Base-by-base conservation (phyloP, 345 rosid species). In the Populus davidiana region DNA sequence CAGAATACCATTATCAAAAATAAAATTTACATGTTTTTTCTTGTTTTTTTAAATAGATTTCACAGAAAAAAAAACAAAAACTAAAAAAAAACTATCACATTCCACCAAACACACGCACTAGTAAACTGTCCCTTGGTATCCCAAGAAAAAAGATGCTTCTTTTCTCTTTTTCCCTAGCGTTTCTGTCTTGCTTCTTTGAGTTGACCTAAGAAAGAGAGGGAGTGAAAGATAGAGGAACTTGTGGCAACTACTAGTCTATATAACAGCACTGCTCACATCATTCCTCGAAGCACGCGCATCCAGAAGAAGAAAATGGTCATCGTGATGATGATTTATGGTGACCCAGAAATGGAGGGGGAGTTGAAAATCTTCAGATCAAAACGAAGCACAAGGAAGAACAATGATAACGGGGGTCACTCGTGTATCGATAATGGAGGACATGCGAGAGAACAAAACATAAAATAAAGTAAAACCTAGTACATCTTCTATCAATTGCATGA, bases 221-320 rank as follows among this genome's bases (percentile, higher is more conserved):
- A 39, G 33, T 6, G 14, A 70, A 41, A 52, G 74, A 35, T 36
- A 20, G 14, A 20, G 14, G 16, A 62, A 56, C 67, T 17, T 27
- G 12, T 33, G 61, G 64, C 16, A 59, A 10, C 27, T 59, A 59
- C 9, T 10, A 23, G 29, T 59, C 63, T n/a, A 2, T 59, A 25
- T 23, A 59, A 4, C 29, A 12, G 25, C 5, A 2, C 16, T 44
- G 52, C 18, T 47, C 52, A 14, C 41, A 18, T 68, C 11, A 36
- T 77, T 68, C 80, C 47, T 50, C 67, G 82, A 38, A 79, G 86
- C 89, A 87, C 78, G 89, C 86, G 84, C 77, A 79, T 77, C 77
- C 83, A 27, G 78, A 69, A 23, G n/a, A 69, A 72, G 39, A 63
- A 14, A 23, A 33, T 23, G 50, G 50, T 31, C 50, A 43, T 61